Evolutionary conservation across 2,329 filamentous ascomycete genomes (phyloP).

Genomic region (Coniochaeta sp.): DNA sequence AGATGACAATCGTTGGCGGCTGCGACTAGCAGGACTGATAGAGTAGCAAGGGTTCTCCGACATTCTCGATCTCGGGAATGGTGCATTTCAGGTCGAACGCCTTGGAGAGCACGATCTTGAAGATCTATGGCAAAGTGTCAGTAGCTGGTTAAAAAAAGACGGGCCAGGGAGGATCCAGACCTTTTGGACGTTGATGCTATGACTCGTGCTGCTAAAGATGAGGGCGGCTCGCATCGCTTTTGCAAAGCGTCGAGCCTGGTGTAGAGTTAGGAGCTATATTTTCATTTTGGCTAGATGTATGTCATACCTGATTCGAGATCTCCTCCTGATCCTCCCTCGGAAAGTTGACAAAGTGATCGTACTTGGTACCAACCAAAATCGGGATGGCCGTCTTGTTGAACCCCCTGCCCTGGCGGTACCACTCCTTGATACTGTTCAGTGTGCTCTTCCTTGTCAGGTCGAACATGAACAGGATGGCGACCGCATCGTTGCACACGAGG

Average conservation of each 20-base stretch:
- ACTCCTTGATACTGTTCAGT: conserved; percentile 98
- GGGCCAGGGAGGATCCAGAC: conserved; percentile 35
- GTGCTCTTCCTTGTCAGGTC: conserved; percentile 97
- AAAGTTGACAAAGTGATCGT: conserved; percentile 99
- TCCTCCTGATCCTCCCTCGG: conserved; percentile 96
- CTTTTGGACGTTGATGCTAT: conserved; percentile 99
- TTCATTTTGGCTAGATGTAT: neutral
- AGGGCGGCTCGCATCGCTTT: conserved; percentile 97
- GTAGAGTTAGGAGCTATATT: conserved; percentile 7
- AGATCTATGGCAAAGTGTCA: conserved; percentile 59
- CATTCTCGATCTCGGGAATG: conserved; percentile 97
- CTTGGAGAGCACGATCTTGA: conserved; percentile 98
- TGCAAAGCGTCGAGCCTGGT: conserved; percentile 86
- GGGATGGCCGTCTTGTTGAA: conserved; percentile 99
- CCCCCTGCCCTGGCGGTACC: conserved; percentile 93
- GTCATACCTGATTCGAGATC: conserved; percentile 81
- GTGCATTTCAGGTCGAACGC: conserved; percentile 98
- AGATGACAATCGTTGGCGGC: neutral
- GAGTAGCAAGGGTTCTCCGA: conserved; percentile 88
- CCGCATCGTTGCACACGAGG: conserved; percentile 97
- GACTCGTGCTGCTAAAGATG: conserved; percentile 97
- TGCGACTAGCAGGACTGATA: conserved; percentile 59
- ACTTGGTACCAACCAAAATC: conserved; percentile 94
- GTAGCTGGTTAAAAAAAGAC: neutral
- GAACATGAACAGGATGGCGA: conserved; percentile 99